A percentile compares a stretch with the other conserved stretches of the same genome.
These are phyloP conservation scores for Verticillium longisporum DNA, from an alignment of 2,329 filamentous ascomycete genomes.

Conservation along the genomic window DNA sequence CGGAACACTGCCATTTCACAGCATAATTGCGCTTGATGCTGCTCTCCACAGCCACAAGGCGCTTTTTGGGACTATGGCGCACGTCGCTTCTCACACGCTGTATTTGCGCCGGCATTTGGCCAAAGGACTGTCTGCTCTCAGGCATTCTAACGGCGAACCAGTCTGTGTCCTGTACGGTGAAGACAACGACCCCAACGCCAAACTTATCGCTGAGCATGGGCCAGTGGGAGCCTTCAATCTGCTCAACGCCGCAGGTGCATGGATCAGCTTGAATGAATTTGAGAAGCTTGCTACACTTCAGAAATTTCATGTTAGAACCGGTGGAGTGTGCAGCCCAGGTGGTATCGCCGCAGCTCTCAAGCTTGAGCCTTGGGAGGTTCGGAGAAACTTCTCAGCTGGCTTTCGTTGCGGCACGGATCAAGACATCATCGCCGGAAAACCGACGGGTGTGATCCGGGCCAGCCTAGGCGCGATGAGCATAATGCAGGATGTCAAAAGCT, in stretches of 20 bases:
- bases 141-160: slow-evolving; percentile 59
- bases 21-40: slow-evolving; percentile 71
- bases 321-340: slow-evolving; percentile 87
- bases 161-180: slow-evolving; percentile 63
- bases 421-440: slow-evolving; percentile 76
- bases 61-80: slow-evolving; percentile 65
- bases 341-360: slow-evolving; percentile 69
- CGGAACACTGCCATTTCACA: slow-evolving; percentile 86
- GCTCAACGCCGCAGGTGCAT: slow-evolving; percentile 58
- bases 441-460: slow-evolving; percentile 77
- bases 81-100: slow-evolving; percentile 64
- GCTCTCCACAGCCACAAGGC: slow-evolving; percentile 64
- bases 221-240: slow-evolving; percentile 84
- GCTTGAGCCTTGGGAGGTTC: slow-evolving; percentile 75
- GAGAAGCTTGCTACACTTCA: slow-evolving; percentile 78
- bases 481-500: slow-evolving; percentile 61
- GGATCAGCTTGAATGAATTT: slow-evolving; percentile 76
- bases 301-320: slow-evolving; percentile 78
- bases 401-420: slow-evolving; percentile 78
- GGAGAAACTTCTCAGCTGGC: slow-evolving; percentile 75
- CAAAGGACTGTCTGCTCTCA: slow-evolving; percentile 48
- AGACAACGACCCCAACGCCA: not conserved
- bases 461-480: slow-evolving; percentile 92
- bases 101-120: slow-evolving; percentile 56
- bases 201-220: slow-evolving; percentile 39